Conservation (phyloP, 805 yeast genomes). For the Candida nanaspora region DNA sequence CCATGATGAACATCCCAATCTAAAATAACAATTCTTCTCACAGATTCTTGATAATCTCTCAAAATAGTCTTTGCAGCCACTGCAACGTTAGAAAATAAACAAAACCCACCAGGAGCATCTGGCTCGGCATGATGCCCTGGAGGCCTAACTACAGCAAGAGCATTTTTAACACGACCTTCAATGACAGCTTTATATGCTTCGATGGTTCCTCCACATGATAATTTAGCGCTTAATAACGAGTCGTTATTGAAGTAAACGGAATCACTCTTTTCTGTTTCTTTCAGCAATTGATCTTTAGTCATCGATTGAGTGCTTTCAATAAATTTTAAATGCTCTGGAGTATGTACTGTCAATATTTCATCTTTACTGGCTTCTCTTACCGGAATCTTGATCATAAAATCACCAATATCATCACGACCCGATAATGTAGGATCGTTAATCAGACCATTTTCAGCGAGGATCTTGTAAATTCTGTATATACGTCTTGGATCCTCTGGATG, state of each 20-base stretch:
- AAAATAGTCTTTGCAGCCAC: slow-evolving; percentile 89
- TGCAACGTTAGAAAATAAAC: slow-evolving; percentile 92
- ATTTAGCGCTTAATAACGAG: slow-evolving; percentile 75
- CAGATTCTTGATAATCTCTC: slow-evolving; percentile 80
- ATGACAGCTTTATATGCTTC: slow-evolving; percentile 95
- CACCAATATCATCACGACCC: slow-evolving; percentile 72
- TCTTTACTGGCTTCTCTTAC: slow-evolving; percentile 83
- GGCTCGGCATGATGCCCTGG: slow-evolving; percentile 99
- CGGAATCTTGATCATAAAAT: slow-evolving; percentile 81
- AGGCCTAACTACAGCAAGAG: slow-evolving; percentile 93
- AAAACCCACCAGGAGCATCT: slow-evolving; percentile 93
- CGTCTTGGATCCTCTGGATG: slow-evolving; percentile 99
- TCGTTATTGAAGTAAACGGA: slow-evolving; percentile 94
- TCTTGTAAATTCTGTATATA: slow-evolving; percentile 87
- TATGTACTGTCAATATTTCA: slow-evolving; percentile 82
- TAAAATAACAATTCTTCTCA: slow-evolving; percentile 70
- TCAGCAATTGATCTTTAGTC: slow-evolving; percentile 68
- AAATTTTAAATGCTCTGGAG: slow-evolving; percentile 69
- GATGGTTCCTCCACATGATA: slow-evolving; percentile 95
- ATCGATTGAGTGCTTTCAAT: slow-evolving; percentile 70
- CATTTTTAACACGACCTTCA: slow-evolving; percentile 85
- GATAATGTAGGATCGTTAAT: slow-evolving; percentile 71
- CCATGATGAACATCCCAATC: slow-evolving; percentile 99
- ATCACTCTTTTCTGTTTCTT: slow-evolving; percentile 86
- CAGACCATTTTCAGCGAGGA: slow-evolving; percentile 88